Evolutionary conservation across 2,329 filamentous ascomycete species (phyloP).

Genomic region (Botryotinia calthae): DNA sequence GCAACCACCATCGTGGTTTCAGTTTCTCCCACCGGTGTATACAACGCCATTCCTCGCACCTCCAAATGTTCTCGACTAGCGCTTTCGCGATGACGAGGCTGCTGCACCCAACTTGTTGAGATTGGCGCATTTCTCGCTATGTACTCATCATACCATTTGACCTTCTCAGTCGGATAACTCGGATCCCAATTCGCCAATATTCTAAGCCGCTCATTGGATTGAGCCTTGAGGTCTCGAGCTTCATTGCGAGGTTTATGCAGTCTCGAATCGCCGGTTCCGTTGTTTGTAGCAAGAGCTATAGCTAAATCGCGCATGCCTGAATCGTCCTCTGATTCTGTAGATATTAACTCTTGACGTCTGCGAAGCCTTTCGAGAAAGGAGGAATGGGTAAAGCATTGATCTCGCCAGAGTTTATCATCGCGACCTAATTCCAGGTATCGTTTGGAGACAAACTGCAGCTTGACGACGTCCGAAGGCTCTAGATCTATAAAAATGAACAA

Average conservation of each 20-base stretch:
- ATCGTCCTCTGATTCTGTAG: slow-evolving; percentile 40
- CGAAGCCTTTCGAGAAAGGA: slow-evolving; percentile 61
- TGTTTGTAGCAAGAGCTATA: slow-evolving; percentile 30
- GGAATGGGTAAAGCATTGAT: slow-evolving; percentile 70
- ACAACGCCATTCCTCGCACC: slow-evolving; percentile 70
- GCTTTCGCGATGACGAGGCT: slow-evolving; percentile 49
- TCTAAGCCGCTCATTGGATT: slow-evolving; percentile 46
- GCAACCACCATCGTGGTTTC: slow-evolving; percentile 63
- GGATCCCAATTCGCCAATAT: slow-evolving; percentile 82
- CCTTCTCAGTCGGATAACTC: slow-evolving; percentile 64
- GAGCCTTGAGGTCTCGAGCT: slow-evolving; percentile 29
- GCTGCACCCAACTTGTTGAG: slow-evolving; percentile 74
- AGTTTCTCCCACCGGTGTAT: slow-evolving; percentile 53
- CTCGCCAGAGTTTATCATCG: slow-evolving; percentile 75
- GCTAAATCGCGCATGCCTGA: slow-evolving; percentile 41
- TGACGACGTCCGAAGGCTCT: slow-evolving; percentile 61
- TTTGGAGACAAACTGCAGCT: slow-evolving; percentile 66
- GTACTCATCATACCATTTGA: slow-evolving; percentile 88
- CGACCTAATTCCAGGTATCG: slow-evolving; percentile 65
- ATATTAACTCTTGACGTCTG: slow-evolving; percentile 48
- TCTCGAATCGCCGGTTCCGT: slow-evolving; percentile 35
- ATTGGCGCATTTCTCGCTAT: slow-evolving; percentile 76
- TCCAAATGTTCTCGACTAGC: slow-evolving; percentile 54
- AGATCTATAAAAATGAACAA: slow-evolving; percentile 48
- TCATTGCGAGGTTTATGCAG: slow-evolving; percentile 29